Evolutionary conservation across 352 stramenopile genomes (phyloP).

Genomic region (Blastocystis sp.): DNA sequence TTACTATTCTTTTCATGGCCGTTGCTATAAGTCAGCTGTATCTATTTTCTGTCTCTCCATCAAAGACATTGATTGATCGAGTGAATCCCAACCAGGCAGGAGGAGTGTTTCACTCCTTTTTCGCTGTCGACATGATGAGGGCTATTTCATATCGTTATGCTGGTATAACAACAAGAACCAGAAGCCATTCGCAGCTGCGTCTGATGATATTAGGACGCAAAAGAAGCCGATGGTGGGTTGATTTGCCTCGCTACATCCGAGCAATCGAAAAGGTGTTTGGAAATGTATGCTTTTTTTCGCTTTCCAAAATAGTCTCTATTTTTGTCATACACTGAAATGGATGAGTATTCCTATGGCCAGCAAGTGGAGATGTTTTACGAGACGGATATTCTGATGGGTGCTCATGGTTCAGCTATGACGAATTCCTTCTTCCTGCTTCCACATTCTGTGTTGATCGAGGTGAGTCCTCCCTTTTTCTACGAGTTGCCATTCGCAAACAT

Average conservation of each 20-base stretch:
- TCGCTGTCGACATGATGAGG: slow-evolving; percentile 19
- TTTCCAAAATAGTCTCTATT: neutral
- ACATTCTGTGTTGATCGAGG: slow-evolving; percentile 7
- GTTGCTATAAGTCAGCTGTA: neutral
- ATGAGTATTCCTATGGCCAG: neutral
- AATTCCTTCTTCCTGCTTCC: slow-evolving; percentile 32
- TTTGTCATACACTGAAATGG: neutral
- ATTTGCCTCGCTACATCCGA: neutral
- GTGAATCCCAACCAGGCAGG: slow-evolving; percentile 28
- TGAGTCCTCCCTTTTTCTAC: slow-evolving; percentile 37
- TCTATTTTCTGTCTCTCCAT: neutral
- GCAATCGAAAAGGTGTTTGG: neutral
- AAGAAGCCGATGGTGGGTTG: neutral
- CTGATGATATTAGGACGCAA: neutral
- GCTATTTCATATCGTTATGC: slow-evolving; percentile 9
- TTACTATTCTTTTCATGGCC: neutral
- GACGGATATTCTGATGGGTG: slow-evolving; percentile 18
- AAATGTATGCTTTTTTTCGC: neutral
- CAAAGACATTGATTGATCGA: neutral
- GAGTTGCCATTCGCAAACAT: slow-evolving; percentile 45
- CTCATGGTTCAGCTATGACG: neutral
- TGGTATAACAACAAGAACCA: neutral
- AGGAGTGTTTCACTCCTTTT: slow-evolving; percentile 22
- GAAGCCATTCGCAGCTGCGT: neutral
- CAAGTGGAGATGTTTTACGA: slow-evolving; percentile 27